phyloP scores from a whole-genome alignment of 441 rosid species.

The Manihot esculenta region DNA sequence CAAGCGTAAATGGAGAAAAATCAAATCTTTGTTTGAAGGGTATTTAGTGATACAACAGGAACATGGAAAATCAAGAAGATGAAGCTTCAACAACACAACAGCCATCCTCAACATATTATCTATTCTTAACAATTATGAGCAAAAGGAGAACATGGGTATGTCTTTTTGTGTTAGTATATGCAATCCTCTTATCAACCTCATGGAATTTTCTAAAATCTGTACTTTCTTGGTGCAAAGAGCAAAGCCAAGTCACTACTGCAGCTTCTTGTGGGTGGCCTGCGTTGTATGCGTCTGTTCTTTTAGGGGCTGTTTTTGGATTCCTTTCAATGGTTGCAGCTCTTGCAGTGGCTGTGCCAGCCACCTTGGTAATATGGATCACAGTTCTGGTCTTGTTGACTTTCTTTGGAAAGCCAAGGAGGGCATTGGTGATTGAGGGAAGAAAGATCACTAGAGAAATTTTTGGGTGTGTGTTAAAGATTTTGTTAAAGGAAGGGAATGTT shows the following conservation, averaged over 20 bases:
- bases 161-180: conserved; percentile 75
- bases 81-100: conserved; percentile 27
- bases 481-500: conserved; percentile 80
- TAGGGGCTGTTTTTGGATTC: conserved; percentile 78
- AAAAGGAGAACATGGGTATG: conserved; percentile 93
- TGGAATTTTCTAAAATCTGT: conserved; percentile 77
- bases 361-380: conserved; percentile 83
- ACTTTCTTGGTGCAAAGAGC: conserved; percentile 67
- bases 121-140: conserved; percentile 74
- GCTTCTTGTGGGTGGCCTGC: conserved; percentile 73
- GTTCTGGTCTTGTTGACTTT: conserved; percentile 83
- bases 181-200: conserved; percentile 56
- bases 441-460: conserved; percentile 77
- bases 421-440: conserved; percentile 74
- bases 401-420: conserved; percentile 79
- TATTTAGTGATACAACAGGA: conserved; percentile 23
- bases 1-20: background rate
- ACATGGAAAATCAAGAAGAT: conserved; percentile 32
- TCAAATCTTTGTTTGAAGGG: conserved; percentile 10
- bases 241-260: conserved; percentile 28
- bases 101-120: conserved; percentile 44
- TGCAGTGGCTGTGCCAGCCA: conserved; percentile 89
- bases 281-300: conserved; percentile 78
- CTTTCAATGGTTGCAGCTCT: conserved; percentile 91
- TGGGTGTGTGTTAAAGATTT: conserved; percentile 62